A percentile compares a stretch with the other conserved stretches of the same genome.
Evolutionary conservation across 2,329 filamentous ascomycete species (phyloP).

Genomic region (Trichoderma guizhouense): DNA sequence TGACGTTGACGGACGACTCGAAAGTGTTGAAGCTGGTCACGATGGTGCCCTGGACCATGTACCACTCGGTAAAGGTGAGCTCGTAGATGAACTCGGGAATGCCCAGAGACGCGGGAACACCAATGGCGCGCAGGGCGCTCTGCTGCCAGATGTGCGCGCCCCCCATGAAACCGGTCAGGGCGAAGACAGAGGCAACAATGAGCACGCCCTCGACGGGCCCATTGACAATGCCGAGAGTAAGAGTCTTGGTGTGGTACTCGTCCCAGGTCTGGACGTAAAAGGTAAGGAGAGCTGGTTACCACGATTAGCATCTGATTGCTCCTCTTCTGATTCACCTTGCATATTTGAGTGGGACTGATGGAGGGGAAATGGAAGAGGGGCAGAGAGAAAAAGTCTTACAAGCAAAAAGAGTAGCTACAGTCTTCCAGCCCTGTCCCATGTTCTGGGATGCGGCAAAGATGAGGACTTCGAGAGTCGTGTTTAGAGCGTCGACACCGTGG

Average conservation of each 20-base stretch:
- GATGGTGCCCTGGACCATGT: conserved; percentile 78
- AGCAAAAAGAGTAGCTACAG: conserved; percentile 77
- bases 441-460: conserved; percentile 92
- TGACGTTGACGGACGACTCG: conserved; percentile 77
- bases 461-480: conserved; percentile 89
- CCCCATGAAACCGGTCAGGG: conserved; percentile 77
- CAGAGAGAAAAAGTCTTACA: conserved; percentile 49
- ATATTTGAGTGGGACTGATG: background rate
- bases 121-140: conserved; percentile 68
- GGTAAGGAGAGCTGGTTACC: conserved; percentile 68
- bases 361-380: background rate
- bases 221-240: conserved; percentile 87
- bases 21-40: conserved; percentile 84
- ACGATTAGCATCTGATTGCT: conserved; percentile 7
- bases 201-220: conserved; percentile 94
- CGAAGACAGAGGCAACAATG: conserved; percentile 77
- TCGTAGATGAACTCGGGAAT: conserved; percentile 72
- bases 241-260: conserved; percentile 95
- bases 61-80: conserved; percentile 87
- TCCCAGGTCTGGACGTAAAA: conserved; percentile 99
- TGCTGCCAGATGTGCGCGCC: conserved; percentile 93
- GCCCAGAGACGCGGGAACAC: conserved; percentile 59
- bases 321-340: background rate
- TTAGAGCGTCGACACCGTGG: conserved; percentile 94
- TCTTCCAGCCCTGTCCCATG: conserved; percentile 88